phyloP scores from a whole-genome alignment of 345 rosid genomes.

The Eucalyptus tenuipes region DNA sequence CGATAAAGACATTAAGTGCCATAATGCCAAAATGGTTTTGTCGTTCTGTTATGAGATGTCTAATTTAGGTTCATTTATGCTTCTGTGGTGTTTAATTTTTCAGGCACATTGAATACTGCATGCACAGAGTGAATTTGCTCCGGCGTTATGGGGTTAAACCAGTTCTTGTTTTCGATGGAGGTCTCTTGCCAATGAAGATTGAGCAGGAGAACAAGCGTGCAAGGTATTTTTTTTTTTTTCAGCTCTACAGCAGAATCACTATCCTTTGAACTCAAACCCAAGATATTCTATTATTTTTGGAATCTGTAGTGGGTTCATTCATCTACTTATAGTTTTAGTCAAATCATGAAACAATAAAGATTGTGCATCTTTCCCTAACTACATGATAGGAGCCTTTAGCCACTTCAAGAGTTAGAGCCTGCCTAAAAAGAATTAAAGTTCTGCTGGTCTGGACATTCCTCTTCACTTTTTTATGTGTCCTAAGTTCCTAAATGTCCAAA shows the following conservation, averaged over 20 bases:
- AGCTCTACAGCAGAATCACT: not conserved
- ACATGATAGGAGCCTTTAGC: not conserved
- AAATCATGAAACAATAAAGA: not conserved
- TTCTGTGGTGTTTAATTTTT: not conserved
- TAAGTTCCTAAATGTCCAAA: not conserved
- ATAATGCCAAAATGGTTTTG: not conserved
- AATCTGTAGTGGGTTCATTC: not conserved
- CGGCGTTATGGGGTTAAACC: slow-evolving; percentile 84
- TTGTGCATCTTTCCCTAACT: not conserved
- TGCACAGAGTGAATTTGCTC: slow-evolving; percentile 86
- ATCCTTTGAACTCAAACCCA: not conserved
- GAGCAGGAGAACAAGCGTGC: slow-evolving; percentile 98
- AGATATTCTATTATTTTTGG: not conserved
- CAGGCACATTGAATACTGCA: slow-evolving; percentile 90
- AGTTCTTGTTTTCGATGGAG: slow-evolving; percentile 88
- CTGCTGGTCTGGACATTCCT: not conserved
- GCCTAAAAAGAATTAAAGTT: not conserved
- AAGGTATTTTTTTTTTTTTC: slow-evolving; percentile 28
- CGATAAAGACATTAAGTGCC: not conserved
- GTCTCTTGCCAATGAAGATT: slow-evolving; percentile 81
- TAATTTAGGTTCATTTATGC: not conserved
- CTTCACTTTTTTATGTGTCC: not conserved
- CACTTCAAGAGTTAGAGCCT: not conserved
- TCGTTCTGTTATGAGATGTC: not conserved
- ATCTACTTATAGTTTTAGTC: not conserved